phyloP scores from a whole-genome alignment of 2,329 filamentous ascomycete species.

The Xylariaceae sp. region DNA sequence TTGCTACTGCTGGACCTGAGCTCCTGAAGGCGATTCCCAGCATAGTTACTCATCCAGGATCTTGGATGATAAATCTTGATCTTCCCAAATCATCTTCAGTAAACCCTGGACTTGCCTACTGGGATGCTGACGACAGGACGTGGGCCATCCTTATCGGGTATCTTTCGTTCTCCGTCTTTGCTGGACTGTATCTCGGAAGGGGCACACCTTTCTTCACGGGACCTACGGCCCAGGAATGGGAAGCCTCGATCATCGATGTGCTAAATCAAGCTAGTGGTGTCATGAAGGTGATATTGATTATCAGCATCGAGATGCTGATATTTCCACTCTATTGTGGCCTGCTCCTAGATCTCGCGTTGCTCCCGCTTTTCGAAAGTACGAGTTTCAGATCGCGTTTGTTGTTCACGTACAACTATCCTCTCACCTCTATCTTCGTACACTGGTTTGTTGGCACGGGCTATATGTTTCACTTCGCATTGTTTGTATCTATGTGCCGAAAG shows the following conservation, averaged over 20 bases:
- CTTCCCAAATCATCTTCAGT: slow-evolving; percentile 45
- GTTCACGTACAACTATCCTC: slow-evolving; percentile 77
- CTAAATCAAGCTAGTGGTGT: slow-evolving; percentile 94
- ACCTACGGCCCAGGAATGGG: slow-evolving; percentile 62
- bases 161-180: slow-evolving; percentile 70
- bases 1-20: slow-evolving; percentile 21
- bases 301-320: slow-evolving; percentile 97
- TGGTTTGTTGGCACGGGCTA: slow-evolving; percentile 99
- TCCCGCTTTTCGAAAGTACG: slow-evolving; percentile 85
- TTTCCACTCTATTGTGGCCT: slow-evolving; percentile 96
- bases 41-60: slow-evolving; percentile 49
- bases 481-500: slow-evolving; percentile 98
- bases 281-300: slow-evolving; percentile 96
- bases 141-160: slow-evolving; percentile 84
- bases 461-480: slow-evolving; percentile 99
- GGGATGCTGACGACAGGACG: slow-evolving; percentile 66
- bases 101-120: slow-evolving; percentile 65
- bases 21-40: slow-evolving; percentile 39
- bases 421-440: slow-evolving; percentile 93
- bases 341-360: slow-evolving; percentile 82
- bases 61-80: slow-evolving; percentile 62
- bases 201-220: slow-evolving; percentile 68
- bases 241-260: slow-evolving; percentile 78
- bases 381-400: slow-evolving; percentile 75
- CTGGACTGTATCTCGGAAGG: slow-evolving; percentile 77